These are phyloP conservation scores for Erythrobasidium yunnanense DNA, from an alignment of 768 basidiomycete species.

Conservation along the genomic window DNA sequence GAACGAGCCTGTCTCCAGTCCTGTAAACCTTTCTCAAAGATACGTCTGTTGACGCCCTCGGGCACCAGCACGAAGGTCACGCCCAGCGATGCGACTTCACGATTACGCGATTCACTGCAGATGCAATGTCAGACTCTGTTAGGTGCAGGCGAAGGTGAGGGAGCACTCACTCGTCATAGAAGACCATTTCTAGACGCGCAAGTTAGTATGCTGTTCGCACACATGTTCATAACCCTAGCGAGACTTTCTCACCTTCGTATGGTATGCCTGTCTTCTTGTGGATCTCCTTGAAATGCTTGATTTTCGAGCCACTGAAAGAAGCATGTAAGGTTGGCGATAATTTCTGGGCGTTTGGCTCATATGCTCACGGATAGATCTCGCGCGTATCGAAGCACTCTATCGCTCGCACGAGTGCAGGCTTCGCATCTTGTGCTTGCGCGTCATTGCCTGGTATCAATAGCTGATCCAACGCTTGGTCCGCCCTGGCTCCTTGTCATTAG, in stretches of 20 bases:
- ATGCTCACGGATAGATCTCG: constrained; percentile 44
- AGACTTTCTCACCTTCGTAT: constrained; percentile 50
- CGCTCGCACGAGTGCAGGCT: constrained; percentile 29
- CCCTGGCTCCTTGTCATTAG: constrained; percentile 46
- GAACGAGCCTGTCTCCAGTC: constrained; percentile 52
- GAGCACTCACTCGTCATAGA: not conserved
- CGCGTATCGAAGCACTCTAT: constrained; percentile 43
- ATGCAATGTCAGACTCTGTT: not conserved
- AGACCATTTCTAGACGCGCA: constrained; percentile 10
- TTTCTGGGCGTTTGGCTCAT: not conserved
- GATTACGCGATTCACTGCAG: constrained; percentile 32
- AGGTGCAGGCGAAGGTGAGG: not conserved
- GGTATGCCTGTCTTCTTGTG: constrained; percentile 64
- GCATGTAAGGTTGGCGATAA: not conserved
- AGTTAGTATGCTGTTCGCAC: not conserved
- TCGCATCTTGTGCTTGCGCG: constrained; percentile 7
- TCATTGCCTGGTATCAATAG: constrained; percentile 38
- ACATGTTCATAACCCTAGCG: not conserved
- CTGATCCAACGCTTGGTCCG: constrained; percentile 57
- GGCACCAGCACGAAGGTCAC: constrained; percentile 70
- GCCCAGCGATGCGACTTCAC: constrained; percentile 46
- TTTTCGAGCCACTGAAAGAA: constrained; percentile 56
- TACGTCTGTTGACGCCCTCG: constrained; percentile 52
- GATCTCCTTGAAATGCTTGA: constrained; percentile 65
- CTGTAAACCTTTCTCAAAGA: constrained; percentile 60